Conservation (phyloP, 768 basidiomycete genomes). For the Sutorius australiensis region DNA sequence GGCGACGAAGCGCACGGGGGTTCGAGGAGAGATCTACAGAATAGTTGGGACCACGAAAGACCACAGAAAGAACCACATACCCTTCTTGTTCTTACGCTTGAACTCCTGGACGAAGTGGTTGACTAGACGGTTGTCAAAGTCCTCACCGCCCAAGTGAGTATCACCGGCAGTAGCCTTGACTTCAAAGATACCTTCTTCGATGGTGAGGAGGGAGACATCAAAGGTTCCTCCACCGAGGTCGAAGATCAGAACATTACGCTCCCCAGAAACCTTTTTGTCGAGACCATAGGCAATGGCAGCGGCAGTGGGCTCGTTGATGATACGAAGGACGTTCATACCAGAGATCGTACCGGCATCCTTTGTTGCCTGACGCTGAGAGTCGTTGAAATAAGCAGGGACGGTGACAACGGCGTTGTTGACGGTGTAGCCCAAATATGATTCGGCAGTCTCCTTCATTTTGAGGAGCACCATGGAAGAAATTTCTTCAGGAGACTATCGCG, state of each 20-base stretch:
- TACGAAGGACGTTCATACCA: constrained; percentile 93
- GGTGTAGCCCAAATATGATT: constrained; percentile 86
- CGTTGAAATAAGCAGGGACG: constrained; percentile 98
- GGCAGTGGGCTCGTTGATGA: constrained; percentile 98
- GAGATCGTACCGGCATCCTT: constrained; percentile 96
- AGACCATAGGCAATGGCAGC: constrained; percentile 99
- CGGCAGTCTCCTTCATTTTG: constrained; percentile 99
- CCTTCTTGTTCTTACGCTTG: constrained; percentile 98
- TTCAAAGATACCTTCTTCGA: constrained; percentile 97
- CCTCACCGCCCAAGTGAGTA: constrained; percentile 97
- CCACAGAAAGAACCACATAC: constrained; percentile 31
- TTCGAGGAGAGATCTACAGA: constrained; percentile 76
- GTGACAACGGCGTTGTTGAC: constrained; percentile 93
- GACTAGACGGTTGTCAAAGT: constrained; percentile 97
- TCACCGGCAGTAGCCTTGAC: constrained; percentile 98
- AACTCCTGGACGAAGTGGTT: constrained; percentile 96
- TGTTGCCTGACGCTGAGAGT: constrained; percentile 97
- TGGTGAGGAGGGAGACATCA: constrained; percentile 94
- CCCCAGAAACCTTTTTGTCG: constrained; percentile 86
- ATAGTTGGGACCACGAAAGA: constrained; percentile 6
- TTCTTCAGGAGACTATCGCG: constrained; percentile 82
- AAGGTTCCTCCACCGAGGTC: constrained; percentile 99
- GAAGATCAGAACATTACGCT: constrained; percentile 96
- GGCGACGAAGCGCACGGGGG: constrained; percentile 93
- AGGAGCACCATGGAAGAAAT: constrained; percentile 95